phyloP scores from a whole-genome alignment of 2,329 filamentous ascomycete species.

The Fusarium vanettenii region DNA sequence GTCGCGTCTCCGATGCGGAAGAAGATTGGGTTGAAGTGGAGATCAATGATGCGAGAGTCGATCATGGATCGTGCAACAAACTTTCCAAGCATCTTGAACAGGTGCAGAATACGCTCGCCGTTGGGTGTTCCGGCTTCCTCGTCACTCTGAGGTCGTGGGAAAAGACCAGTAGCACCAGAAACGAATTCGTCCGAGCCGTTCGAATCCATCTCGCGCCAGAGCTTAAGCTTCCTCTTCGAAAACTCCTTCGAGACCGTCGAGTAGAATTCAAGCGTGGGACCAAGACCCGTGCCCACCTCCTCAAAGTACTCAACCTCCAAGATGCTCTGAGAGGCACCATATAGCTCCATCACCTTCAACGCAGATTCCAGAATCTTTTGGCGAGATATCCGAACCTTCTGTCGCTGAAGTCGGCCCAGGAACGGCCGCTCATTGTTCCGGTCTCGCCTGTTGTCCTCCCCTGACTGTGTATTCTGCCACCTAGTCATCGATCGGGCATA shows the following conservation, averaged over 20 bases:
- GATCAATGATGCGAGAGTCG: slow-evolving; percentile 96
- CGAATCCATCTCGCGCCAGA: slow-evolving; percentile 93
- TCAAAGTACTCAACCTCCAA: slow-evolving; percentile 99
- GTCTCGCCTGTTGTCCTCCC: slow-evolving; percentile 83
- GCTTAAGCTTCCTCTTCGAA: slow-evolving; percentile 94
- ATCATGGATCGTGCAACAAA: slow-evolving; percentile 99
- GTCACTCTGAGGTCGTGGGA: slow-evolving; percentile 89
- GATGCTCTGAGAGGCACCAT: slow-evolving; percentile 95
- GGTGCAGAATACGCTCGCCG: slow-evolving; percentile 86
- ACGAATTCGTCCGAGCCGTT: slow-evolving; percentile 82
- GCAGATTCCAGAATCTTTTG: slow-evolving; percentile 96
- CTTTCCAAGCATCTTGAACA: slow-evolving; percentile 95
- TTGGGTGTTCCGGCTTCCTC: slow-evolving; percentile 79
- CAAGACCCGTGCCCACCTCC: slow-evolving; percentile 95
- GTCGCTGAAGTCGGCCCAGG: slow-evolving; percentile 89
- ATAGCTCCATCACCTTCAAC: slow-evolving; percentile 98
- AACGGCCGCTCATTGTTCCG: slow-evolving; percentile 92
- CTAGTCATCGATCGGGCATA: slow-evolving; percentile 97
- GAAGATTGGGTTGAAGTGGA: slow-evolving; percentile 97
- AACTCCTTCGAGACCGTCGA: slow-evolving; percentile 98
- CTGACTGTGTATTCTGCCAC: slow-evolving; percentile 92
- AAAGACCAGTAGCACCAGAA: slow-evolving; percentile 85
- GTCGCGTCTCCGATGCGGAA: slow-evolving; percentile 87
- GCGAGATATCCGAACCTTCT: slow-evolving; percentile 97
- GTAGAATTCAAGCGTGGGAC: slow-evolving; percentile 97